Conservation (phyloP, 106 monocot species). For the Dendrobium catenatum region DNA sequence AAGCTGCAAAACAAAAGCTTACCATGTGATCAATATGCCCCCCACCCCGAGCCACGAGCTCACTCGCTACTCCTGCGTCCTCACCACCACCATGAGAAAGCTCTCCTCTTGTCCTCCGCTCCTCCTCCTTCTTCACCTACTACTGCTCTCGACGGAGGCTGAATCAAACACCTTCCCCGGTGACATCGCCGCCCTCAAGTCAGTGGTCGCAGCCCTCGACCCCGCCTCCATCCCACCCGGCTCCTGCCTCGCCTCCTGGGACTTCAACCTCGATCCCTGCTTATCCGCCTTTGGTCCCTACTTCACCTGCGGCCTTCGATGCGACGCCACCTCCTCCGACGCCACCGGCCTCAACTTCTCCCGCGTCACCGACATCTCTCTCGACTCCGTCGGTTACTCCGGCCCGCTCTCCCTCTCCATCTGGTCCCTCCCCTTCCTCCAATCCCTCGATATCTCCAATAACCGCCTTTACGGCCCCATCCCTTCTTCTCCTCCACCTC, state of each 20-base stretch:
- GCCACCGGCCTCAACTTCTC: constrained; percentile 20
- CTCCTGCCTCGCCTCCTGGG: constrained; percentile 70
- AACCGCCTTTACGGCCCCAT: constrained; percentile 49
- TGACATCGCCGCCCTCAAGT: constrained; percentile 38
- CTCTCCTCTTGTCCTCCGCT: background rate
- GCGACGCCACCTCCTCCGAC: constrained; percentile 25
- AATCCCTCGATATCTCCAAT: constrained; percentile 41
- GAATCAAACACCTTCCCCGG: constrained; percentile 31
- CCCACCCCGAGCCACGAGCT: background rate
- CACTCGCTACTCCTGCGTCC: background rate
- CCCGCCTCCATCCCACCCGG: constrained; percentile 29
- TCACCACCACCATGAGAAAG: background rate
- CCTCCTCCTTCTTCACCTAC: background rate
- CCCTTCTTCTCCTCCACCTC: constrained; percentile 15
- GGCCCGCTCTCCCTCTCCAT: constrained; percentile 34
- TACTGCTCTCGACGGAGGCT: background rate
- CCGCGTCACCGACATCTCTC: constrained; percentile 58
- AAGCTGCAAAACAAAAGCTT: background rate
- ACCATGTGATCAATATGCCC: background rate
- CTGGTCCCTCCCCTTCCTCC: constrained; percentile 46
- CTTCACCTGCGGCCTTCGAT: constrained; percentile 80
- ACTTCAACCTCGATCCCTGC: constrained; percentile 73
- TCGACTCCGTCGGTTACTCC: constrained; percentile 56
- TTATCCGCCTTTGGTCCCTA: constrained; percentile 31
- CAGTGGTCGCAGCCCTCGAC: constrained; percentile 23